A percentile compares a stretch with the other conserved stretches of the same genome.
Evolutionary conservation across 768 basidiomycete species (phyloP).

Genomic region (Vararia minispora): DNA sequence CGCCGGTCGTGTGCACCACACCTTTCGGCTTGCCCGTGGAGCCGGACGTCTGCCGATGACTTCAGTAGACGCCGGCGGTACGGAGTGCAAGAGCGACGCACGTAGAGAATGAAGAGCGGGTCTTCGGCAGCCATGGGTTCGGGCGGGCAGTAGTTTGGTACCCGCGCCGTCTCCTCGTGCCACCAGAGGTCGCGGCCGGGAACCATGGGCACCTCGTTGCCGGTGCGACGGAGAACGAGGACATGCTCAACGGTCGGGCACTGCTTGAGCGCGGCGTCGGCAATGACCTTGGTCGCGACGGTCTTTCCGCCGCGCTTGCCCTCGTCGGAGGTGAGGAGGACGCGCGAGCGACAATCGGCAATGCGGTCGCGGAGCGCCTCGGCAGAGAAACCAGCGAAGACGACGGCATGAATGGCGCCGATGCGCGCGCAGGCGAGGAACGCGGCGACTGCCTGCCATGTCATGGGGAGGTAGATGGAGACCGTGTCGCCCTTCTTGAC

Average conservation of each 20-base stretch:
- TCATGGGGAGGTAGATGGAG: slow-evolving; percentile 88
- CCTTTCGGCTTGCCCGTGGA: slow-evolving; percentile 97
- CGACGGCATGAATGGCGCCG: slow-evolving; percentile 92
- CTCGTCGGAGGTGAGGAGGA: slow-evolving; percentile 95
- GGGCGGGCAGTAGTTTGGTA: slow-evolving; percentile 79
- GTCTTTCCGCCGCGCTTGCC: slow-evolving; percentile 89
- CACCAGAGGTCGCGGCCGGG: slow-evolving; percentile 90
- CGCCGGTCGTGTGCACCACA: slow-evolving; percentile 82
- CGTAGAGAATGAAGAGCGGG: slow-evolving; percentile 97
- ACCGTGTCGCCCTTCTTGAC: slow-evolving; percentile 94
- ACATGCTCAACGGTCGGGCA: slow-evolving; percentile 85
- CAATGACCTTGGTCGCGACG: slow-evolving; percentile 91
- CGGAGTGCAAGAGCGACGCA: slow-evolving; percentile 30
- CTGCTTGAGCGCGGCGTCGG: slow-evolving; percentile 80
- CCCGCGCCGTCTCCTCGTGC: slow-evolving; percentile 84
- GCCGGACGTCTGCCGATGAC: slow-evolving; percentile 63
- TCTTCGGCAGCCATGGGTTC: slow-evolving; percentile 90
- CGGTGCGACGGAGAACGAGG: slow-evolving; percentile 81
- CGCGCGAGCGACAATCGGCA: slow-evolving; percentile 76
- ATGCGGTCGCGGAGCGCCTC: slow-evolving; percentile 91
- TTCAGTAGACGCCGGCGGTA: background rate
- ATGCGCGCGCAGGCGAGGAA: slow-evolving; percentile 98
- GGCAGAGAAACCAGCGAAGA: slow-evolving; percentile 95
- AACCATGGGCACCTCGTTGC: slow-evolving; percentile 70
- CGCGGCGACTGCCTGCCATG: slow-evolving; percentile 91